A percentile compares a stretch with the other conserved stretches of the same genome.
Evolutionary conservation across 1,284 basidiomycete species (phyloP).

Genomic region (Spongispora temasekensis): DNA sequence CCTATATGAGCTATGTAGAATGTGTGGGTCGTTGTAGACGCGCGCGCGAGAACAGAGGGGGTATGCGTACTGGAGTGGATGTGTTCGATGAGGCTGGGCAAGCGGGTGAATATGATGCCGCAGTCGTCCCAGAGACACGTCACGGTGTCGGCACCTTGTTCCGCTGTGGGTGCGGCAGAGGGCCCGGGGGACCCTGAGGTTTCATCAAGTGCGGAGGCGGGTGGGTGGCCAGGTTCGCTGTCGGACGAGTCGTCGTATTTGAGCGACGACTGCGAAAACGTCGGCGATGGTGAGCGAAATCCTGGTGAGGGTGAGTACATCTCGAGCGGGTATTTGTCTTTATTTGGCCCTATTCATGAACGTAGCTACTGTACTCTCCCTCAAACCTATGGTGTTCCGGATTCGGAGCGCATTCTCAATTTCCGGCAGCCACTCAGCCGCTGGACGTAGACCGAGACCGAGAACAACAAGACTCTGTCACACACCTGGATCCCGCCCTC

Average conservation of each 20-base stretch:
- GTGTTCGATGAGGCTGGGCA: slow-evolving; percentile 75
- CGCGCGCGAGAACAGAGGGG: background rate
- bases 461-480: too few species aligned
- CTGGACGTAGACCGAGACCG: too few species aligned
- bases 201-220: slow-evolving; percentile 16
- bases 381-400: too few species aligned
- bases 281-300: slow-evolving; percentile 35
- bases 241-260: slow-evolving; percentile 31
- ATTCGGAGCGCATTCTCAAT: too few species aligned
- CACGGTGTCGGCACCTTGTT: slow-evolving; percentile 45
- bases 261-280: slow-evolving; percentile 32
- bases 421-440: too few species aligned
- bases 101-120: slow-evolving; percentile 65
- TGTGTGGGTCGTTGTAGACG: slow-evolving; percentile 1
- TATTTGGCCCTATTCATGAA: too few species aligned
- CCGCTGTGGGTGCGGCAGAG: slow-evolving; percentile 11
- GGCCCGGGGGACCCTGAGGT: slow-evolving; percentile 27
- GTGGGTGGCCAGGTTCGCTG: slow-evolving; percentile 14
- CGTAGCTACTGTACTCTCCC: too few species aligned
- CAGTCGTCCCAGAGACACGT: slow-evolving; percentile 82
- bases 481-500: too few species aligned
- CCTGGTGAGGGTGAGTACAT: slow-evolving; percentile 30
- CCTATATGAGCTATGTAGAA: slow-evolving; percentile 70
- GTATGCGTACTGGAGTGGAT: slow-evolving; percentile 66
- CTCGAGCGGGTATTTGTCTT: slow-evolving; percentile 17